Percentiles rank a stretch among this genome's conserved stretches.
Conservation (phyloP, 148 eudicot genomes). For the Persicaria maculosa region DNA sequence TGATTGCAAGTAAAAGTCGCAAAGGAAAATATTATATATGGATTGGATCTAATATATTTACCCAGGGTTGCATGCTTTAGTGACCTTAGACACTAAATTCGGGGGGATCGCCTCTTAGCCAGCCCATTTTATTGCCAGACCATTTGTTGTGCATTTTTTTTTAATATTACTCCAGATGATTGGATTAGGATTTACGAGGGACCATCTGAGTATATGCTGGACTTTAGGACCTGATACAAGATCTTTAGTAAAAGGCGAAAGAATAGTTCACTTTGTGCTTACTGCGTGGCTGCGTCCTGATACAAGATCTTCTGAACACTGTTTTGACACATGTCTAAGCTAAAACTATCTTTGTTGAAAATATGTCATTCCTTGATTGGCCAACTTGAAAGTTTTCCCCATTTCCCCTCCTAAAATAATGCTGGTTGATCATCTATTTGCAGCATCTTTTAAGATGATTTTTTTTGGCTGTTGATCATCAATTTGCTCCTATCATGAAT, state of each 20-base stretch:
- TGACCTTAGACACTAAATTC: not conserved
- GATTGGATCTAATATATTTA: not conserved
- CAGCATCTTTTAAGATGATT: not conserved
- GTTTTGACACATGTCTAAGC: not conserved
- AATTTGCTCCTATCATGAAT: not conserved
- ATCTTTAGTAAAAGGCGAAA: too few relatives aligned
- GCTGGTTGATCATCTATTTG: not conserved
- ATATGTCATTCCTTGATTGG: not conserved
- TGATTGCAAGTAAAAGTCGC: not conserved
- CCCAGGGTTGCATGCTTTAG: not conserved
- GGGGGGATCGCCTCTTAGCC: not conserved
- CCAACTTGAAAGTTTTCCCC: not conserved
- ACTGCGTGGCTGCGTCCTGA: too few relatives aligned
- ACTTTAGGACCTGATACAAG: too few relatives aligned
- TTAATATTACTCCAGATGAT: too few relatives aligned
- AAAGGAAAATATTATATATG: not conserved
- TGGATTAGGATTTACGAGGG: too few relatives aligned
- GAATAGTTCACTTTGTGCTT: too few relatives aligned
- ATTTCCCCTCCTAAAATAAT: not conserved
- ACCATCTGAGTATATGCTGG: too few relatives aligned
- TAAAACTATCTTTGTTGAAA: not conserved
- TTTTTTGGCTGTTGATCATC: not conserved
- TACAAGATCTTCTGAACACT: too few relatives aligned
- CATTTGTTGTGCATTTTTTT: too few relatives aligned
- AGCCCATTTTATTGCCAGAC: too few relatives aligned